A percentile compares a stretch with the other conserved stretches of the same genome.
phyloP scores from a whole-genome alignment of 2,329 filamentous ascomycete genomes.

The Curvularia eragrostidis region DNA sequence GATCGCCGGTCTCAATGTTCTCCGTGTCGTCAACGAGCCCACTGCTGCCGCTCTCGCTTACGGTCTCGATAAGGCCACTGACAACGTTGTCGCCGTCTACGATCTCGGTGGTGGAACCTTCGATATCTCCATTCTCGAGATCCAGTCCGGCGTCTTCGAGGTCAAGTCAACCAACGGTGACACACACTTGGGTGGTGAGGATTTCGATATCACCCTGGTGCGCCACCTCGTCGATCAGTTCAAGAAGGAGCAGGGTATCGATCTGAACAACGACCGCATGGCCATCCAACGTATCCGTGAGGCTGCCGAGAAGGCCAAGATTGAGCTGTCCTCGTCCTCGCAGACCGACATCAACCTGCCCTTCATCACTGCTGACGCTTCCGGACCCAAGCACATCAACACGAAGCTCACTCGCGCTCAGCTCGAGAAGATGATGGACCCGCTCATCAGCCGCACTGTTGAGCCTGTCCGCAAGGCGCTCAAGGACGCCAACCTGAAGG shows the following conservation, averaged over 20 bases:
- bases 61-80: conserved; percentile 91
- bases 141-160: conserved; percentile 97
- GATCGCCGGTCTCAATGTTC: conserved; percentile 93
- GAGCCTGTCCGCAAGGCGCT: conserved; percentile 96
- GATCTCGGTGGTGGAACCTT: conserved; percentile 99
- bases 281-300: conserved; percentile 99
- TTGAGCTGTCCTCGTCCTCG: conserved; percentile 92
- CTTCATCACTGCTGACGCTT: conserved; percentile 96
- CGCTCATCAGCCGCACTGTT: conserved; percentile 82
- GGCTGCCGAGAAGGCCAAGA: conserved; percentile 99
- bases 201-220: conserved; percentile 95
- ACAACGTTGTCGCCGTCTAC: conserved; percentile 91
- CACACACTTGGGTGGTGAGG: conserved; percentile 96
- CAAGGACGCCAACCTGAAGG: conserved; percentile 89
- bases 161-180: conserved; percentile 99
- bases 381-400: conserved; percentile 98
- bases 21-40: conserved; percentile 97
- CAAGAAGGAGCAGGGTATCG: conserved; percentile 93
- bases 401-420: conserved; percentile 89
- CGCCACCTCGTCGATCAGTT: conserved; percentile 93
- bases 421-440: conserved; percentile 91
- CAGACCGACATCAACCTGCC: conserved; percentile 98
- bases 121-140: conserved; percentile 97
- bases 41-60: conserved; percentile 96
- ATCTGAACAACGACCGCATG: conserved; percentile 92